Conservation (phyloP, 208 protist species). For the Phytomonas francai region DNA sequence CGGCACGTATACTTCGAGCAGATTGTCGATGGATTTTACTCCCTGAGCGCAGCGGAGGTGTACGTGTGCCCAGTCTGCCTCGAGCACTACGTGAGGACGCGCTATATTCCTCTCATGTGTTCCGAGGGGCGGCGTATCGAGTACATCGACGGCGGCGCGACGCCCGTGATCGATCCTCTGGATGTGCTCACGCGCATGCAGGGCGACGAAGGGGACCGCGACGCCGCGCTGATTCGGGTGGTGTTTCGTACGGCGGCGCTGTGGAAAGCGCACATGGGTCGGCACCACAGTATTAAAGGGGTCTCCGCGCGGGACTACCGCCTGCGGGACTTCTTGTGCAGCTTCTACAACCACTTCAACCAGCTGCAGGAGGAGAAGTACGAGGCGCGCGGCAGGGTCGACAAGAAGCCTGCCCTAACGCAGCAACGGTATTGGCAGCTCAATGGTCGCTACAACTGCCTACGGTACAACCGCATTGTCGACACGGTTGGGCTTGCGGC, state of each 20-base stretch:
- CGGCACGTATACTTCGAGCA: slow-evolving; percentile 81
- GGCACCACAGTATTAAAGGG: slow-evolving; percentile 32
- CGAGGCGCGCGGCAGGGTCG: slow-evolving; percentile 15
- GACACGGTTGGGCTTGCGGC: too few species aligned
- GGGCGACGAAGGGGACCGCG: slow-evolving; percentile 12
- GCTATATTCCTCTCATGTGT: slow-evolving; percentile 32
- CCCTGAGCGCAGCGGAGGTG: slow-evolving; percentile 60
- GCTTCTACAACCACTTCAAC: slow-evolving; percentile 75
- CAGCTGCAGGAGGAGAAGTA: slow-evolving; percentile 37
- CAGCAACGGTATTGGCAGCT: slow-evolving; percentile 75
- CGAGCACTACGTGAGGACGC: slow-evolving; percentile 61
- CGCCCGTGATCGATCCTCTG: slow-evolving; percentile 64
- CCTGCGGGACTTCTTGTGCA: slow-evolving; percentile 68
- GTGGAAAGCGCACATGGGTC: slow-evolving; percentile 57
- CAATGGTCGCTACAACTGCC: slow-evolving; percentile 70
- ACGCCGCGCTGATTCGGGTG: slow-evolving; percentile 43
- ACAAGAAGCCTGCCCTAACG: slow-evolving; percentile 29
- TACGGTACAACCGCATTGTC: slow-evolving; percentile 83
- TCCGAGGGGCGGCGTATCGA: slow-evolving; percentile 15
- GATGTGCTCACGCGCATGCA: slow-evolving; percentile 63
- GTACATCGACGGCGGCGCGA: slow-evolving; percentile 23
- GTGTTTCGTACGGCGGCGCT: slow-evolving; percentile 57
- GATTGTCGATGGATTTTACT: slow-evolving; percentile 81
- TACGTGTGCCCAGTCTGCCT: slow-evolving; percentile 83
- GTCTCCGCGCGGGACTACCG: slow-evolving; percentile 24